Percentiles rank a stretch among this genome's conserved stretches.
Conservation (phyloP, 352 stramenopile genomes). For the Phytophthora brassicae region DNA sequence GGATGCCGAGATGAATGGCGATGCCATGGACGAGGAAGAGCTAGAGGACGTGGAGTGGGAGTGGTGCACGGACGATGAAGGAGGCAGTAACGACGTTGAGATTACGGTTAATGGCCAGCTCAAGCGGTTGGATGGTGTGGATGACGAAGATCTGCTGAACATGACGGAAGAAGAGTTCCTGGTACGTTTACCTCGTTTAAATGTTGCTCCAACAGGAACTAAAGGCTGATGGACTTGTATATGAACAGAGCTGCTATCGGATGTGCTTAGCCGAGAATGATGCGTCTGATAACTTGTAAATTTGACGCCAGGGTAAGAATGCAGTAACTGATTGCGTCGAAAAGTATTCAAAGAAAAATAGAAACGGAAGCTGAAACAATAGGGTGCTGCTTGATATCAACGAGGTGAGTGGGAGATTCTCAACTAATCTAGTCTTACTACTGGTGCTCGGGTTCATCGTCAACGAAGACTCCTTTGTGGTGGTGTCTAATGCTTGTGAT, state of each 20-base stretch:
- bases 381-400: conserved; percentile 1
- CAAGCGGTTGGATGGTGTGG: conserved; percentile 67
- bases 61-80: conserved; percentile 67
- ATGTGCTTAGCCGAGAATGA: conserved; percentile 46
- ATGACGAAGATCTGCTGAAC: conserved; percentile 77
- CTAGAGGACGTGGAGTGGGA: conserved; percentile 87
- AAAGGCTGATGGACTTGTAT: background rate
- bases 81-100: conserved; percentile 46
- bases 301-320: conserved; percentile 7
- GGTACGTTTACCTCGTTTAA: conserved; percentile 35
- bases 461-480: conserved; percentile 65
- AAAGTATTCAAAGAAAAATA: conserved; percentile 26
- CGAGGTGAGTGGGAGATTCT: background rate
- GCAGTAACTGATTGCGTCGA: too few species aligned
- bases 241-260: conserved; percentile 66
- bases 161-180: conserved; percentile 88
- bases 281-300: conserved; percentile 30
- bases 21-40: conserved; percentile 71
- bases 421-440: conserved; percentile 13
- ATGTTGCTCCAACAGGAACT: background rate
- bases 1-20: conserved; percentile 83
- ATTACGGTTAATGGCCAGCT: conserved; percentile 66
- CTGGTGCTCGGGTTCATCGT: conserved; percentile 40
- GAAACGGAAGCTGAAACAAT: conserved; percentile 21
- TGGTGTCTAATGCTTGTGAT: conserved; percentile 58